These are phyloP conservation scores for Solanum verrucosum DNA, from an alignment of 257 asterid genomes.

Conservation along the genomic window DNA sequence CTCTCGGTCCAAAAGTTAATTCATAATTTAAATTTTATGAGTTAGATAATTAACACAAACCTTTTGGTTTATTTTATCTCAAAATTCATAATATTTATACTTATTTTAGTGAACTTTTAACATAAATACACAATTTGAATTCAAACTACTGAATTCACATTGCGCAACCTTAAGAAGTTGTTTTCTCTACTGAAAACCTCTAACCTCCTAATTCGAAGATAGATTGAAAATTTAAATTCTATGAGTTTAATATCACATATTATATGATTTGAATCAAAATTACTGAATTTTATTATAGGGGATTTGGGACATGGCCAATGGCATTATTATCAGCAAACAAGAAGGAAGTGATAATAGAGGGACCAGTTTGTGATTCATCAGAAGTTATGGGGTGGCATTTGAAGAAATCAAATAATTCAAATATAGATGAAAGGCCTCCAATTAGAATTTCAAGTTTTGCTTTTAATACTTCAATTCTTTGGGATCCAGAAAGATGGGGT, in stretches of 20 bases:
- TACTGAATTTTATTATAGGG: slow-evolving; percentile 34
- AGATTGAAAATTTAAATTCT: not conserved
- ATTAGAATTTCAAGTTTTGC: slow-evolving; percentile 79
- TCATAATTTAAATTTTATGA: not conserved
- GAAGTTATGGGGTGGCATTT: slow-evolving; percentile 89
- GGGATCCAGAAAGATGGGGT: slow-evolving; percentile 99
- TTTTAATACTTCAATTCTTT: slow-evolving; percentile 80
- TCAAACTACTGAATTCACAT: not conserved
- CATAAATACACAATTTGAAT: not conserved
- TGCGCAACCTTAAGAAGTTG: not conserved
- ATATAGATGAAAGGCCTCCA: slow-evolving; percentile 23
- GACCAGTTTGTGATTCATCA: slow-evolving; percentile 69
- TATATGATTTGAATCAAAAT: not conserved
- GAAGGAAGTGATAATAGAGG: slow-evolving; percentile 51
- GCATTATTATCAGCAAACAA: slow-evolving; percentile 55
- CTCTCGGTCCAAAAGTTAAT: not conserved
- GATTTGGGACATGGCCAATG: slow-evolving; percentile 82
- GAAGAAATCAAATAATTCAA: slow-evolving; percentile 44
- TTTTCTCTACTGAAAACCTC: not conserved
- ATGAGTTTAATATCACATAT: not conserved
- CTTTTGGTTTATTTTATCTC: not conserved
- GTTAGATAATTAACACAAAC: not conserved
- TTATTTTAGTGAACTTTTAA: not conserved
- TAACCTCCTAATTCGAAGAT: fast-evolving
- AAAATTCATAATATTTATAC: not conserved